phyloP scores from a whole-genome alignment of 2,329 filamentous ascomycete species.

The Ceratocystis ficicola region DNA sequence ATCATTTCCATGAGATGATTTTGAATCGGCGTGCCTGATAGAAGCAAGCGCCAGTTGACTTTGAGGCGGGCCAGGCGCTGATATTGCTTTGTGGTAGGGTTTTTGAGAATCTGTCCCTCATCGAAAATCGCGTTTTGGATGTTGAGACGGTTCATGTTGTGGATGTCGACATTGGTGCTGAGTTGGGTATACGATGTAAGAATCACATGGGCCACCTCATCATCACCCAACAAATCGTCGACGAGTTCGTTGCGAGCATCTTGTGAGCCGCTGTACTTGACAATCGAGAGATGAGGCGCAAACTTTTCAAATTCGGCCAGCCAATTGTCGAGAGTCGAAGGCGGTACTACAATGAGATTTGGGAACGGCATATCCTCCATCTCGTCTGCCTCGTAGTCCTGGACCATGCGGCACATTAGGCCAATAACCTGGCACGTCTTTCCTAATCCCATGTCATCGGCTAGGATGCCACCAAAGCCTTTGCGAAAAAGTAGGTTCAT shows the following conservation, averaged over 20 bases:
- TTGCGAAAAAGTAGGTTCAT: slow-evolving; percentile 70
- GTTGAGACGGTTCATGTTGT: slow-evolving; percentile 37
- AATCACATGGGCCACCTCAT: slow-evolving; percentile 48
- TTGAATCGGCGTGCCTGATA: slow-evolving; percentile 77
- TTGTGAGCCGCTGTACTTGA: slow-evolving; percentile 56
- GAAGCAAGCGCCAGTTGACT: slow-evolving; percentile 70
- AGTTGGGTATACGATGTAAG: slow-evolving; percentile 50
- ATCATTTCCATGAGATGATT: slow-evolving; percentile 91
- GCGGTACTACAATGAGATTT: slow-evolving; percentile 78
- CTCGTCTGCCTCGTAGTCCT: slow-evolving; percentile 39
- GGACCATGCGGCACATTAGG: slow-evolving; percentile 71
- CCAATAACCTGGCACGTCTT: slow-evolving; percentile 97
- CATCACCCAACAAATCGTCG: slow-evolving; percentile 41
- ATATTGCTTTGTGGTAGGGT: slow-evolving; percentile 71
- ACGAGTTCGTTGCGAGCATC: slow-evolving; percentile 56
- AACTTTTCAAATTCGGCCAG: slow-evolving; percentile 79
- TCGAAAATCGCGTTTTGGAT: slow-evolving; percentile 63
- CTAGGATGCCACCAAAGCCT: slow-evolving; percentile 75
- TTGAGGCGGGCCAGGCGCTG: slow-evolving; percentile 64
- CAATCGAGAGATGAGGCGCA: slow-evolving; percentile 63
- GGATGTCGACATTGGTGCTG: slow-evolving; percentile 38
- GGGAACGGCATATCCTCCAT: slow-evolving; percentile 44
- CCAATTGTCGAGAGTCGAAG: slow-evolving; percentile 94
- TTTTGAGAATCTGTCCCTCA: slow-evolving; percentile 89
- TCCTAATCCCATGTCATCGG: slow-evolving; percentile 92